These are phyloP conservation scores for Rhizophlyctis rosea DNA, from an alignment of 192 early-diverging fungal species.

Conservation along the genomic window DNA sequence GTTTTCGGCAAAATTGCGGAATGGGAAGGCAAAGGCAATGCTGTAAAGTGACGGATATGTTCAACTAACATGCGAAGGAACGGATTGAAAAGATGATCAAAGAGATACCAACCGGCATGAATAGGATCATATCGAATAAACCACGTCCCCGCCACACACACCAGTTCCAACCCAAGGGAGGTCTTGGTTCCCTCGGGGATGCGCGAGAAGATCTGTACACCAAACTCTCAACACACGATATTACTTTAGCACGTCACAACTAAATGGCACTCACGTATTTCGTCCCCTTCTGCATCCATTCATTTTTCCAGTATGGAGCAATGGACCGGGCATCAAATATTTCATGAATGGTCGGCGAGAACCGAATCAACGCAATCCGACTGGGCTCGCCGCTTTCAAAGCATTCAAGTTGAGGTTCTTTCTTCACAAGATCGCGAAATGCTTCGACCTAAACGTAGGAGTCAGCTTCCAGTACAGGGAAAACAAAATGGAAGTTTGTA, in stretches of 20 bases:
- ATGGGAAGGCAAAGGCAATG: too few species aligned
- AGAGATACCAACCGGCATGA: conserved; percentile 1
- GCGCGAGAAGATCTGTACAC: conserved; percentile 1
- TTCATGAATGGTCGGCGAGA: neutral
- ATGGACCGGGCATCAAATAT: neutral
- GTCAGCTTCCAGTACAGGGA: too few species aligned
- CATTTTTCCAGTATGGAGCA: neutral
- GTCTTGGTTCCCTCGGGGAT: neutral
- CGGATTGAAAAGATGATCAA: neutral
- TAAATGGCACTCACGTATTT: neutral
- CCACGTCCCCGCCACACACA: conserved; percentile 1
- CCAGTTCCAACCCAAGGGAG: neutral
- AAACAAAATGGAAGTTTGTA: too few species aligned
- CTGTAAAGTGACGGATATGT: too few species aligned
- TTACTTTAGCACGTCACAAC: too few species aligned
- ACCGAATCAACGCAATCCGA: neutral
- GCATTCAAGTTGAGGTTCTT: too few species aligned
- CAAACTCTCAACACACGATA: too few species aligned
- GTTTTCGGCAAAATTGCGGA: too few species aligned
- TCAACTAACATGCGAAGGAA: neutral
- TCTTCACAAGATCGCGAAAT: too few species aligned
- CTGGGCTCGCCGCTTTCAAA: neutral
- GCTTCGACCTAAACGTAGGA: too few species aligned
- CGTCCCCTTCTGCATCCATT: neutral
- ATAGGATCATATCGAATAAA: conserved; percentile 7